Evolutionary conservation across 495 filamentous ascomycete genomes (phyloP), one percentile per base, ranked within the genome.

Genomic region (Aspergillus cavernicola): DNA sequence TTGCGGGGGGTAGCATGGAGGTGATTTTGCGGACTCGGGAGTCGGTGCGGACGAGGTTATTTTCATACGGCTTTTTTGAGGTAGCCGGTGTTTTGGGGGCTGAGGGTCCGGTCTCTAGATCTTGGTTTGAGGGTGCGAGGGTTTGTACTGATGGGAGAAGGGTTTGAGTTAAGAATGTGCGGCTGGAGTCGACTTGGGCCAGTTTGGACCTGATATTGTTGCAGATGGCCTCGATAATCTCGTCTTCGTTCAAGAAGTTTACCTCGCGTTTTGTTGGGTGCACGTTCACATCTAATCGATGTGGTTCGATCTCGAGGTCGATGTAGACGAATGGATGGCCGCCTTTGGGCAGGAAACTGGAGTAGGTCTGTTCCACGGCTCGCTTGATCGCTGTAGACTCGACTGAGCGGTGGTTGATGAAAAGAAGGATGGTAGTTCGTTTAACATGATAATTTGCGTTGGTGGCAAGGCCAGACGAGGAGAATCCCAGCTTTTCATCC

Each of bases 191-290:
- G 18, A 97, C 92, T 52, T 89, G 85, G 3, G 89, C 85, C 5
- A 99, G 77, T 53, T 88, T 87, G 11, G 81, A 76, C 39, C 88
- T 82, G 43, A 97, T 85, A 44, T 89, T 85, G 53, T 84, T 80
- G 70, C 90, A 96, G 24, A 99, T 85, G 40, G 79, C 81, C 61
- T 96, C 90, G 53, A 96, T 87, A 48, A 97, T 95, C 58, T 97
- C 93, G 59, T 97, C 95, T 65, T 99, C 95, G 56, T 97, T 96
- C 4, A 99, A 78, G 65, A 99, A 97, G 64, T 97, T 95, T 24
- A 99, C 95, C 66, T 99, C 95, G 44, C 92, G 81, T 66, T 99
- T 99, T 2, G 95, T 97, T 4, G 95, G 95, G 65, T 99, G 95
- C 0, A 99, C 85, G 61, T 99, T 99, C 62, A 99, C 95, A 67